Evolutionary conservation across 352 stramenopile genomes (phyloP).

Genomic region (Phytophthora cryptogea): DNA sequence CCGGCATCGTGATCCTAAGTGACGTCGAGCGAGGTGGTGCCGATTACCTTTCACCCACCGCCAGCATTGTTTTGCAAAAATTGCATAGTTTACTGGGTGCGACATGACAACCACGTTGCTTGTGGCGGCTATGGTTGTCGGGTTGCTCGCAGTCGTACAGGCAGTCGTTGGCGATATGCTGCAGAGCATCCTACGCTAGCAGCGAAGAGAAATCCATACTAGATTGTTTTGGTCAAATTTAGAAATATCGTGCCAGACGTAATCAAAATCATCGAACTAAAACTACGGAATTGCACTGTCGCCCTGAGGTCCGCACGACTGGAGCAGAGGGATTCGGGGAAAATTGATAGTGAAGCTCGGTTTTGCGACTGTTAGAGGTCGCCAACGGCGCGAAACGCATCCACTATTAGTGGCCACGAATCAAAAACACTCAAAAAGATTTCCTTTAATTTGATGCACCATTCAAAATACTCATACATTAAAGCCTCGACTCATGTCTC

Average conservation of each 20-base stretch:
- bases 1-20: neutral
- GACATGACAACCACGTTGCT: too few relatives aligned
- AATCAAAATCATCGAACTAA: slow-evolving; percentile 1
- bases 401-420: too few relatives aligned
- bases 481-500: too few relatives aligned
- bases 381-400: too few relatives aligned
- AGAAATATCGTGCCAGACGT: slow-evolving; percentile 7
- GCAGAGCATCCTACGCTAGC: too few relatives aligned
- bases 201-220: slow-evolving; percentile 2
- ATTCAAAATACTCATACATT: too few relatives aligned
- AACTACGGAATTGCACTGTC: slow-evolving; percentile 2
- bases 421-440: too few relatives aligned
- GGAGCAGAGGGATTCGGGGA: slow-evolving; percentile 6
- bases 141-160: slow-evolving; percentile 4
- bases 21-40: neutral
- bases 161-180: neutral
- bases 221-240: neutral
- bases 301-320: neutral
- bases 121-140: neutral
- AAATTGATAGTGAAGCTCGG: slow-evolving; percentile 8
- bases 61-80: neutral
- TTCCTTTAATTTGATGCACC: too few relatives aligned
- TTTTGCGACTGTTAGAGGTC: neutral
- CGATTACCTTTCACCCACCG: slow-evolving; percentile 2
- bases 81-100: too few relatives aligned